Conservation (phyloP, 129 eudicot species). For the carrot (Daucus carota) region DH1_v3.0 NC_030386.2:29686501-29687000, state of each 20-base stretch:
- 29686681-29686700: not conserved
- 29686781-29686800: constrained; percentile 31
- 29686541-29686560: not conserved
- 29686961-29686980: not conserved
- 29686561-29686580: not conserved
- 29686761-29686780: constrained; percentile 36
- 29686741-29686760: constrained; percentile 43
- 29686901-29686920: constrained; percentile 57
- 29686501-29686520: not conserved
- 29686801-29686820: constrained; percentile 41
- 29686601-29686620: not conserved
- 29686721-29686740: constrained; percentile 39
- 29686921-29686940: constrained; percentile 59
- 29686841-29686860: constrained; percentile 63
- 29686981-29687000: not conserved
- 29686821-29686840: constrained; percentile 41
- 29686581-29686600: not conserved
- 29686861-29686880: constrained; percentile 55
- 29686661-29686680: not conserved
- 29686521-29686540: not conserved
- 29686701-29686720: constrained; percentile 60
- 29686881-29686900: constrained; percentile 60
- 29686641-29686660: not conserved
- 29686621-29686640: not conserved
- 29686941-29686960: constrained; percentile 45